Evolutionary conservation across 495 filamentous ascomycete species (phyloP).

Genomic region (Podospora pseudocomata): DNA sequence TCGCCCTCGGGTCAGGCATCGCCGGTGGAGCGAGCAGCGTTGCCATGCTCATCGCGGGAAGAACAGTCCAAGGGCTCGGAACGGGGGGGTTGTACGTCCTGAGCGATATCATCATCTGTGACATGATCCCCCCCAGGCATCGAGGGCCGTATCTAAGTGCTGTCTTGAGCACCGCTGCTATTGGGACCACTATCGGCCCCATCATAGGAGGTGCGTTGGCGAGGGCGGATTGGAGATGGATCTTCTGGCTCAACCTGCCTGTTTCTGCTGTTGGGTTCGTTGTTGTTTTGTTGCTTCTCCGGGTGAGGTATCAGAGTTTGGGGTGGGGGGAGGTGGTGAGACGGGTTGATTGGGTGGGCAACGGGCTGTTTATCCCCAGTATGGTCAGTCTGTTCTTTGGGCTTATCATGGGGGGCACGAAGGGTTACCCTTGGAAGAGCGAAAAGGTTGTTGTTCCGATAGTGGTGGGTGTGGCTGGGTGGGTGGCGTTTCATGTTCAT

Average conservation of each 20-base stretch:
- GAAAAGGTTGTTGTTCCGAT: slow-evolving; percentile 33
- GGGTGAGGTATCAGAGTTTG: slow-evolving; percentile 2
- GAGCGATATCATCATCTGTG: slow-evolving; percentile 65
- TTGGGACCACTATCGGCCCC: slow-evolving; percentile 65
- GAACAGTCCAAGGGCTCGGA: slow-evolving; percentile 74
- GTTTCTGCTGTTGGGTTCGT: slow-evolving; percentile 28
- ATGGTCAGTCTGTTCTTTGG: slow-evolving; percentile 32
- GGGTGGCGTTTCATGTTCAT: slow-evolving; percentile 23
- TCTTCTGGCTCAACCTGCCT: slow-evolving; percentile 38
- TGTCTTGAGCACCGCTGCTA: slow-evolving; percentile 57
- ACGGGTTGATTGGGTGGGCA: slow-evolving; percentile 21
- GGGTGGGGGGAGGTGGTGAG: no score
- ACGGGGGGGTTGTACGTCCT: slow-evolving; percentile 71
- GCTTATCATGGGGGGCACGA: slow-evolving; percentile 30
- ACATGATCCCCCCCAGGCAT: slow-evolving; percentile 65
- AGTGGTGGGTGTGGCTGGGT: slow-evolving; percentile 22
- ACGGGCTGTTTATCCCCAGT: slow-evolving; percentile 28
- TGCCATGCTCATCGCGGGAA: slow-evolving; percentile 64
- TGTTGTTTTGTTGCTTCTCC: slow-evolving; percentile 30
- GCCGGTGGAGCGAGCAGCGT: slow-evolving; percentile 31
- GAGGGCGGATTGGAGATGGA: slow-evolving; percentile 35
- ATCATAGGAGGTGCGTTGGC: slow-evolving; percentile 70
- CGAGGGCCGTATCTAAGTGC: slow-evolving; percentile 53
- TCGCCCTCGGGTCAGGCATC: slow-evolving; percentile 40
- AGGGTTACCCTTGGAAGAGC: slow-evolving; percentile 29